Conservation (phyloP, 306 rosid species). For the Quercus robur region DNA sequence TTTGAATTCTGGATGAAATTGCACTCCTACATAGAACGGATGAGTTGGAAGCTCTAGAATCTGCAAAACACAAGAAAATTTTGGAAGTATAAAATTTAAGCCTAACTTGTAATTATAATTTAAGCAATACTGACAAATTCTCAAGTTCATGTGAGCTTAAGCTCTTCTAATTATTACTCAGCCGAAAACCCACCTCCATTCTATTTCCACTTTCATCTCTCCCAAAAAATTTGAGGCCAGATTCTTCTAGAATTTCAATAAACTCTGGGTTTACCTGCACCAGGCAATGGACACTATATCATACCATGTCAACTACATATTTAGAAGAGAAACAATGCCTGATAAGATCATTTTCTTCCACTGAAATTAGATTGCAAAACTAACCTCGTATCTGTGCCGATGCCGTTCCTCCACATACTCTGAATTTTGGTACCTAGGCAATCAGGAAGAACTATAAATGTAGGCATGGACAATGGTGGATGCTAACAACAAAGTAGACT, state of each 20-base stretch:
- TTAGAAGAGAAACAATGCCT: slow-evolving; percentile 13
- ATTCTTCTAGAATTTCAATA: slow-evolving; percentile 69
- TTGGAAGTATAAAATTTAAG: slow-evolving; percentile 3
- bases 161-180: slow-evolving; percentile 15
- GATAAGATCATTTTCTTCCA: neutral
- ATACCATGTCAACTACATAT: slow-evolving; percentile 1
- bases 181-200: slow-evolving; percentile 73
- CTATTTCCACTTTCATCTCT: slow-evolving; percentile 92
- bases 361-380: slow-evolving; percentile 14
- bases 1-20: slow-evolving; percentile 98
- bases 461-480: slow-evolving; percentile 16
- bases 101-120: slow-evolving; percentile 9
- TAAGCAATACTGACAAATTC: slow-evolving; percentile 15
- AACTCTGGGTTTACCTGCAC: slow-evolving; percentile 90
- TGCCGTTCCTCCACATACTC: slow-evolving; percentile 90
- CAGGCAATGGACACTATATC: neutral
- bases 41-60: slow-evolving; percentile 88
- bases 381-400: slow-evolving; percentile 97
- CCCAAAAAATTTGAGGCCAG: slow-evolving; percentile 89
- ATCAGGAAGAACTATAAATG: slow-evolving; percentile 15
- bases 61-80: slow-evolving; percentile 45
- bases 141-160: slow-evolving; percentile 13
- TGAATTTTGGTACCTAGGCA: slow-evolving; percentile 69
- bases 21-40: slow-evolving; percentile 90
- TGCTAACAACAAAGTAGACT: slow-evolving; percentile 9